Base-by-base conservation (phyloP, 2,329 filamentous ascomycete species). In the Gyromitra esculenta region DNA sequence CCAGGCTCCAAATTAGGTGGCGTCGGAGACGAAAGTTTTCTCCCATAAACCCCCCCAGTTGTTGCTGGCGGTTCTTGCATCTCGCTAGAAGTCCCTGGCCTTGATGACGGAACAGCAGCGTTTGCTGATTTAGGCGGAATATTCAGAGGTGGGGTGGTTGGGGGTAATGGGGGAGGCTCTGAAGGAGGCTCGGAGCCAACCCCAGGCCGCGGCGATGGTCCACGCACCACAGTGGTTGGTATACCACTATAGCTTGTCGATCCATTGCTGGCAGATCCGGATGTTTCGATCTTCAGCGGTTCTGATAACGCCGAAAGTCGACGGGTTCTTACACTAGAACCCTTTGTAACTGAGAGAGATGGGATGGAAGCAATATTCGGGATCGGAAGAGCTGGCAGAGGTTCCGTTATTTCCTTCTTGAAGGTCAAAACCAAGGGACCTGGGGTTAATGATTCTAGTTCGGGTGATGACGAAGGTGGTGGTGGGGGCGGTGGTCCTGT, bases 281-380 rank as follows among this genome's bases (percentile, higher is more conserved):
- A 78, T 50, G 94, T 97, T 83, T 97, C 93, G 72, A 98, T 97
- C 84, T 94, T 97, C 65, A 98, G 86, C 81, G 94, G 92, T 82
- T 92, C 94, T 13, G 78, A 56, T 52, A 78, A 63, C 56, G 77
- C 68, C 25, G 78, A 79, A 59, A 79, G 78, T 50, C 78, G 69
- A 25, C 77, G 69, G 18, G 54, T 75, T 43, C 78, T 77, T 39
- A 78, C 78, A 62, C 77, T 74, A 43, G 76, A 76, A 59, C 48
- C 48, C 25, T 75, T 77, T 43, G 65, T 62, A 71, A 77, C 43
- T 11, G 72, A 45, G 50, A 77, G 31, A 63, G 72, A 59, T 48
- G 75, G 75, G 35, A 72, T 68, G 35, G 75, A 64, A 18, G 71
- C 37, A 52, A 75, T 77, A 57, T 76, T 77, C 21, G 75, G 75